phyloP scores from a whole-genome alignment of 768 basidiomycete species.

The Leccinum disarticulatum region DNA sequence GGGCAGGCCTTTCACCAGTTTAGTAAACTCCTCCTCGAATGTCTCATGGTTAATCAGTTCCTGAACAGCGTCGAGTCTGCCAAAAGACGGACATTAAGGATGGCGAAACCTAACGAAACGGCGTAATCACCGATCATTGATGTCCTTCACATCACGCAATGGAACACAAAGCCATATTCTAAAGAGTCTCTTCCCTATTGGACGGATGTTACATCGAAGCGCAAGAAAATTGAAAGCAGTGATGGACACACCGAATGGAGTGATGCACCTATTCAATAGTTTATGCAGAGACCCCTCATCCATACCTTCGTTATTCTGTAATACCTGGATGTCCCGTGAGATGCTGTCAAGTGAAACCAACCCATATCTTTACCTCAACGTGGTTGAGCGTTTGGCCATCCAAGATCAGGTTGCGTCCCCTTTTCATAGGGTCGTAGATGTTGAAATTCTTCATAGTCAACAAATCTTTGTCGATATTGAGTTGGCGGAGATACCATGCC shows the following conservation, averaged over 20 bases:
- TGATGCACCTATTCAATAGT: conserved; percentile 79
- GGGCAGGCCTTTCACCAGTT: conserved; percentile 77
- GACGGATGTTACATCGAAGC: conserved; percentile 8
- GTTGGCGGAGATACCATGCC: conserved; percentile 91
- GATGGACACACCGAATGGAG: conserved; percentile 73
- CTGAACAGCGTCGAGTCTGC: conserved; percentile 92
- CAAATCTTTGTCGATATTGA: conserved; percentile 96
- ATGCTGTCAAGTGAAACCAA: neutral
- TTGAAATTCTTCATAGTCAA: conserved; percentile 97
- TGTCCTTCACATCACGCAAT: conserved; percentile 73
- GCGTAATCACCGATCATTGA: conserved; percentile 75
- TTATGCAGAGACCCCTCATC: conserved; percentile 87
- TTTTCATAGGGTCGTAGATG: conserved; percentile 92
- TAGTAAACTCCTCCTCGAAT: conserved; percentile 74
- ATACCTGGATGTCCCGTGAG: conserved; percentile 47
- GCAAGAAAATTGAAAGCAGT: conserved; percentile 5
- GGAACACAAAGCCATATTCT: conserved; percentile 97
- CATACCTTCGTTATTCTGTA: conserved; percentile 92
- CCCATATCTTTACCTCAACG: conserved; percentile 64
- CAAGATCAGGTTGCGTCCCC: conserved; percentile 79
- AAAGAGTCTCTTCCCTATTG: conserved; percentile 89
- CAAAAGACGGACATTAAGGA: conserved; percentile 18
- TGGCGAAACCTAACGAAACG: conserved; percentile 10
- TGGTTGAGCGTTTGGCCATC: conserved; percentile 97
- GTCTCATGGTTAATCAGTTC: conserved; percentile 80